Evolutionary conservation across 306 rosid species (phyloP).

Genomic region (Notholithocarpus densiflorus): DNA sequence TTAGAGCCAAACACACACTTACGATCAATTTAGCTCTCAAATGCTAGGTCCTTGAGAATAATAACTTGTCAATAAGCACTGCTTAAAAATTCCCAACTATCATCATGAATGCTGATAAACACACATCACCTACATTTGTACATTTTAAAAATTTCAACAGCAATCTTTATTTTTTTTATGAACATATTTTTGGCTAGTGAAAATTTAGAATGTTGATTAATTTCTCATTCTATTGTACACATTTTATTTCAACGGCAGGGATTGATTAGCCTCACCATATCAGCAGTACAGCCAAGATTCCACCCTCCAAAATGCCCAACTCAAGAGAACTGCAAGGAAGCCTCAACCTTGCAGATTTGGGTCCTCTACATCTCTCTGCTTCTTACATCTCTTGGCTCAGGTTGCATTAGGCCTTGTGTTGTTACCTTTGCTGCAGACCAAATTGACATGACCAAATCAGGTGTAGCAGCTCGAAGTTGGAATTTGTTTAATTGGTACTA

Average conservation of each 20-base stretch:
- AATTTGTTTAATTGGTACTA: constrained; percentile 77
- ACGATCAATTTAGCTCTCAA: too few relatives aligned
- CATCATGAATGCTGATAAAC: too few relatives aligned
- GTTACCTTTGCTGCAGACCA: constrained; percentile 89
- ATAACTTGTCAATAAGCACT: too few relatives aligned
- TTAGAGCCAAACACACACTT: too few relatives aligned
- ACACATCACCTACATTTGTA: too few relatives aligned
- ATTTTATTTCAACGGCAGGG: constrained; percentile 35
- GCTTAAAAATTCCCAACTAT: too few relatives aligned
- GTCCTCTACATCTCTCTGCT: constrained; percentile 58
- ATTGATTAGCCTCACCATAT: constrained; percentile 53
- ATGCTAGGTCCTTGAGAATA: too few relatives aligned
- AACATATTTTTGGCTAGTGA: too few relatives aligned
- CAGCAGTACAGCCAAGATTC: constrained; percentile 51
- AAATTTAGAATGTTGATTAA: too few relatives aligned
- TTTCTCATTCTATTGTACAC: too few relatives aligned
- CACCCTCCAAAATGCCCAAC: constrained; percentile 68
- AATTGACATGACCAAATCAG: constrained; percentile 56
- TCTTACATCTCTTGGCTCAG: constrained; percentile 73
- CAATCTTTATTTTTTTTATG: too few relatives aligned
- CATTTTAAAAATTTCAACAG: too few relatives aligned
- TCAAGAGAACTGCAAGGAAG: constrained; percentile 68
- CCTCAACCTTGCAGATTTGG: constrained; percentile 47
- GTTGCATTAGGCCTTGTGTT: constrained; percentile 76
- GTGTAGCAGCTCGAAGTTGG: constrained; percentile 49